Base-by-base conservation (phyloP, 2,329 filamentous ascomycete species). In the Ophiocordyceps camponoti-leonardi region DNA sequence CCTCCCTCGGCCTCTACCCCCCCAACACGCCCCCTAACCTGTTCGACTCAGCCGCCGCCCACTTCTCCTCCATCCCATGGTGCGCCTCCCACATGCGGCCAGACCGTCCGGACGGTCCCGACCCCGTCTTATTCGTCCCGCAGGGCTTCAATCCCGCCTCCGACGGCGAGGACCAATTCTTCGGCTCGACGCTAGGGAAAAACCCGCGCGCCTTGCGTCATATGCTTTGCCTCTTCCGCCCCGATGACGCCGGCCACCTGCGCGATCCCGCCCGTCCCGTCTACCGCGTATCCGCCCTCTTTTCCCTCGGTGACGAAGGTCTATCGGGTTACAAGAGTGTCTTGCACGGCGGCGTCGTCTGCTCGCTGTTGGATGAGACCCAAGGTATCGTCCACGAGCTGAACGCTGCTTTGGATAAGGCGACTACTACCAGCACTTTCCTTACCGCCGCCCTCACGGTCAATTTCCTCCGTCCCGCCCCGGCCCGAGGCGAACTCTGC, bases 21-120 rank as follows among this genome's bases (percentile, higher is more conserved):
- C 46, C 55, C 12, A 48, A 54, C 37, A 54, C 56, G 11, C 52
- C 55, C 0, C 48, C 52, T 1, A 45, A 46, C 37, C 53, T 61
- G 18, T 60, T 57, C 48, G 40, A 52, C 26, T 51, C 51, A 14
- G 54, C 58, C 41, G 42, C 60, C 23, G 44, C 50, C 31, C 54
- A 62, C 53, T 64, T 67, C 53, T 49, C 48, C 43, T 54, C 59
- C 1, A 53, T 62, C 28, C 57, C 62, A 8, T 66, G 64, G 63
- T 63, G 59, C 41, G 53, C 56, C 31, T 44, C 49, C 13, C 54
- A 19, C 11, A 11, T 61, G 23, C 55, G 65, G 18, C 46, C 31
- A 14, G 18, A 13, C 41, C 41, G 12, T 11, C 48, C 48, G 1
- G 49, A 47, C 12, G 22, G 14, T 14, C 53, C 54, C 3, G 47